A percentile compares a stretch with the other conserved stretches of the same genome.
Evolutionary conservation across 2,329 filamentous ascomycete genomes (phyloP).

Genomic region (Fusarium oligoseptatum): DNA sequence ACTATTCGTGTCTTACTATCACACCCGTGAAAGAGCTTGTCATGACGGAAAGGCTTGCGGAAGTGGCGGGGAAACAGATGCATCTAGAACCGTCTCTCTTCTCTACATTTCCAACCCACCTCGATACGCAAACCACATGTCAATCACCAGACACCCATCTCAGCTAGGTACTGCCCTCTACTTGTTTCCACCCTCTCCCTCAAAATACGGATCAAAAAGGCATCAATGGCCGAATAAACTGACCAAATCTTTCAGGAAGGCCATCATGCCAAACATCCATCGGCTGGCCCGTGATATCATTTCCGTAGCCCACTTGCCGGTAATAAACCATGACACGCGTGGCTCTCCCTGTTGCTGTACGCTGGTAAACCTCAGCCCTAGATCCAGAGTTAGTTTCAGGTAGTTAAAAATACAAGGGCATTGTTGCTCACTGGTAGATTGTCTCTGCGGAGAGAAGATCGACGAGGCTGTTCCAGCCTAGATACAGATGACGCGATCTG

Average conservation of each 20-base stretch:
- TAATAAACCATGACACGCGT: conserved; percentile 2
- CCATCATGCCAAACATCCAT: conserved; percentile 10
- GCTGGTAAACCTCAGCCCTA: conserved; percentile 9
- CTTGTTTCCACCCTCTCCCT: neutral
- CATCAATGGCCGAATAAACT: conserved; percentile 13
- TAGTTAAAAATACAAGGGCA: neutral
- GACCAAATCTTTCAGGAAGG: conserved; percentile 5
- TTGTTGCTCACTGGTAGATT: neutral
- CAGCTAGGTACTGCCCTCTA: neutral
- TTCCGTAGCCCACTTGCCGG: neutral
- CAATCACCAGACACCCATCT: neutral
- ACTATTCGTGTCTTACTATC: neutral
- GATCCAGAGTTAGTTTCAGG: neutral
- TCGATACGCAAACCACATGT: neutral
- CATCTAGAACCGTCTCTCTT: neutral
- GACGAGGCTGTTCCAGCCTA: neutral
- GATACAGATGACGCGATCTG: neutral
- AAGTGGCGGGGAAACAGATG: neutral
- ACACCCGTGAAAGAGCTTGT: neutral
- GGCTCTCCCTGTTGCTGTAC: neutral
- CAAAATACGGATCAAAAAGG: neutral
- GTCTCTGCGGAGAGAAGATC: conserved; percentile 2
- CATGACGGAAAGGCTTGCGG: neutral
- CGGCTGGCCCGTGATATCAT: neutral
- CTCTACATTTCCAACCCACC: neutral